phyloP scores from a whole-genome alignment of 805 yeast species.

The Teunomyces barrocoloradensis region DNA sequence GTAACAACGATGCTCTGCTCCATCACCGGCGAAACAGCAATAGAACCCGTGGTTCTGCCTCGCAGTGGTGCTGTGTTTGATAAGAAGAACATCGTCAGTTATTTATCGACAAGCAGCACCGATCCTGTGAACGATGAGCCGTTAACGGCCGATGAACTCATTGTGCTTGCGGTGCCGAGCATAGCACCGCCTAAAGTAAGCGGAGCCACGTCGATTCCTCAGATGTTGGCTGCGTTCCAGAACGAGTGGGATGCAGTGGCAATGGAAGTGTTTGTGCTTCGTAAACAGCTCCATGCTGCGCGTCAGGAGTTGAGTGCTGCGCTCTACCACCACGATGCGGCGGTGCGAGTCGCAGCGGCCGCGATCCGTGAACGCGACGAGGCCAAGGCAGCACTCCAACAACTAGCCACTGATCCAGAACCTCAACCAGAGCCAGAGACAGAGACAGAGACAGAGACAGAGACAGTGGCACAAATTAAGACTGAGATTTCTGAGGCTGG shows the following conservation, averaged over 20 bases:
- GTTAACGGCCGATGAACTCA: slow-evolving; percentile 54
- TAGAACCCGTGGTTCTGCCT: slow-evolving; percentile 74
- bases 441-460: slow-evolving; percentile 12
- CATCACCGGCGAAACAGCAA: slow-evolving; percentile 68
- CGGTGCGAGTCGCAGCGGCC: slow-evolving; percentile 77
- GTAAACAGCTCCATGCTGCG: slow-evolving; percentile 66
- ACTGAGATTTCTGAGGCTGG: slow-evolving; percentile 25
- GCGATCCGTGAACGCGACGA: slow-evolving; percentile 76
- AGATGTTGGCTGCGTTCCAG: slow-evolving; percentile 71
- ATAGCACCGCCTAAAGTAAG: slow-evolving; percentile 35
- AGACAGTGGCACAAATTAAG: too few relatives aligned
- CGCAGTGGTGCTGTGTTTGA: slow-evolving; percentile 73
- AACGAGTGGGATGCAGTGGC: slow-evolving; percentile 89
- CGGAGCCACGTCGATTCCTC: slow-evolving; percentile 65
- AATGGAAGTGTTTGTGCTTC: slow-evolving; percentile 70
- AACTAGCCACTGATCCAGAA: slow-evolving; percentile 11
- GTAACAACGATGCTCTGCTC: slow-evolving; percentile 20
- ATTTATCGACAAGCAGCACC: slow-evolving; percentile 58
- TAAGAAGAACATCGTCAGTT: slow-evolving; percentile 53
- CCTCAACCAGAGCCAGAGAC: slow-evolving; percentile 7
- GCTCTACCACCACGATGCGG: slow-evolving; percentile 85
- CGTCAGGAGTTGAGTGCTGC: slow-evolving; percentile 75
- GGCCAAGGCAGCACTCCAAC: slow-evolving; percentile 61
- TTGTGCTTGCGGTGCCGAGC: slow-evolving; percentile 28
- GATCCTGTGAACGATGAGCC: slow-evolving; percentile 78